These are phyloP conservation scores for Cryptococcus jaspeensis DNA, from an alignment of 1,284 basidiomycete species.

Conservation along the genomic window DNA sequence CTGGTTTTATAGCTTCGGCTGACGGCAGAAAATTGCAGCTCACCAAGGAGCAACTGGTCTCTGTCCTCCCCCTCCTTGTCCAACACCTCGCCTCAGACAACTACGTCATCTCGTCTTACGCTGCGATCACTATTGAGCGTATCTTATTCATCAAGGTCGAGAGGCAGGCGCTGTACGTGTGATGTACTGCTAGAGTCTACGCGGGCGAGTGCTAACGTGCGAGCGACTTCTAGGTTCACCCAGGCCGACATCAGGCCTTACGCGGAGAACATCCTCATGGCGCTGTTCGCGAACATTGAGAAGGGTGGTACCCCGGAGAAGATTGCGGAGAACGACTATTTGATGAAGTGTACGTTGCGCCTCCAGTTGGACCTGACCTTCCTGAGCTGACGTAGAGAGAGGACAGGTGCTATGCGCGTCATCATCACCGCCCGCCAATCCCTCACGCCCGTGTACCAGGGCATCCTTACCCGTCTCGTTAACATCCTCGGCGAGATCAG, in stretches of 20 bases:
- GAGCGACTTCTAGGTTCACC: conserved; percentile 63
- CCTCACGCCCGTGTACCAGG: conserved; percentile 66
- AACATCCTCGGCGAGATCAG: conserved; percentile 80
- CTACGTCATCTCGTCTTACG: conserved; percentile 69
- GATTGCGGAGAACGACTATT: conserved; percentile 94
- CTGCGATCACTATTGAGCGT: conserved; percentile 72
- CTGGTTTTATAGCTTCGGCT: not conserved
- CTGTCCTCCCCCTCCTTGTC: conserved; percentile 85
- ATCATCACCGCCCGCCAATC: conserved; percentile 83
- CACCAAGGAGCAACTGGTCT: conserved; percentile 89
- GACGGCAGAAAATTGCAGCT: conserved; percentile 57
- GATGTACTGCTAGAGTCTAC: not conserved
- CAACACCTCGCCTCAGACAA: conserved; percentile 77
- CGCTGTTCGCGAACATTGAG: conserved; percentile 79
- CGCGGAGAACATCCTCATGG: conserved; percentile 71
- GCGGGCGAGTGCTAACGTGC: not conserved
- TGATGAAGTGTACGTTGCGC: conserved; percentile 82
- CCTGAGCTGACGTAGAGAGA: not conserved
- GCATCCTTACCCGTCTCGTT: conserved; percentile 73
- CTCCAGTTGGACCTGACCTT: not conserved
- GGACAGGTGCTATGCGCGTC: conserved; percentile 82
- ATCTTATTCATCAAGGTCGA: conserved; percentile 83
- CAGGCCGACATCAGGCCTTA: conserved; percentile 82
- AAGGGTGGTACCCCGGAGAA: conserved; percentile 82
- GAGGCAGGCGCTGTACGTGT: conserved; percentile 63